Evolutionary conservation across 2,329 filamentous ascomycete genomes (phyloP).

Genomic region (Polychaeton citri): DNA sequence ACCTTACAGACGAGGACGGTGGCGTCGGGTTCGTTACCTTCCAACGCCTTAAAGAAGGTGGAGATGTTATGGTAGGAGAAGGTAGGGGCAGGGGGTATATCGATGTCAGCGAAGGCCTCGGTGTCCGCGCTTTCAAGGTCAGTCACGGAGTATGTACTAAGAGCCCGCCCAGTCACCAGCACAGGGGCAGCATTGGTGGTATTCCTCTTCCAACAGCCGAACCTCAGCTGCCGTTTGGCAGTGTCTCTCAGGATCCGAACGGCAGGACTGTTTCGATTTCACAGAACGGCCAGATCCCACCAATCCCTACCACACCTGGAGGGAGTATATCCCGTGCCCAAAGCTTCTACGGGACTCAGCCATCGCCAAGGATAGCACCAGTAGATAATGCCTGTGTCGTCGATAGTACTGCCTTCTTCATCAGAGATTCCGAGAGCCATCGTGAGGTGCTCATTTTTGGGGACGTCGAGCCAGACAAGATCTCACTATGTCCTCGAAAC

Average conservation of each 20-base stretch:
- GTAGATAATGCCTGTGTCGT: conserved; percentile 47
- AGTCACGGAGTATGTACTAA: conserved; percentile 85
- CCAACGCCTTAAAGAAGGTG: conserved; percentile 74
- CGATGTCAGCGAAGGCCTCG: conserved; percentile 75
- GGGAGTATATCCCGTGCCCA: conserved; percentile 10
- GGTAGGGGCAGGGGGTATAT: conserved; percentile 73
- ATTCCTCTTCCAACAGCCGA: conserved; percentile 13
- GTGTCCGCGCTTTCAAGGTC: conserved; percentile 75
- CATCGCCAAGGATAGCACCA: conserved; percentile 13
- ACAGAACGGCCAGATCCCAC: conserved; percentile 8
- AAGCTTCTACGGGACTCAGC: conserved; percentile 14
- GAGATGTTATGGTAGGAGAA: conserved; percentile 69
- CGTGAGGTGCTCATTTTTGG: conserved; percentile 86
- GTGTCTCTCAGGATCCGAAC: conserved; percentile 1
- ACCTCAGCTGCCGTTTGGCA: conserved; percentile 1
- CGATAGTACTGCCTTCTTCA: conserved; percentile 88
- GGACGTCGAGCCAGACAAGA: conserved; percentile 82
- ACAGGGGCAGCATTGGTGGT: conserved; percentile 30
- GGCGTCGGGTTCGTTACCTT: conserved; percentile 88
- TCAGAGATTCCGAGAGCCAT: conserved; percentile 47
- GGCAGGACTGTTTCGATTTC: conserved; percentile 12
- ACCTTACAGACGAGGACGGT: conserved; percentile 88
- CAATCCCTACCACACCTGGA: conserved; percentile 11
- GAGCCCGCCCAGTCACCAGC: conserved; percentile 26
- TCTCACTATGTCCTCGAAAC: conserved; percentile 73